A percentile compares a stretch with the other conserved stretches of the same genome.
phyloP scores from a whole-genome alignment of 169 alveolate species.

The Theileria sp. region DNA sequence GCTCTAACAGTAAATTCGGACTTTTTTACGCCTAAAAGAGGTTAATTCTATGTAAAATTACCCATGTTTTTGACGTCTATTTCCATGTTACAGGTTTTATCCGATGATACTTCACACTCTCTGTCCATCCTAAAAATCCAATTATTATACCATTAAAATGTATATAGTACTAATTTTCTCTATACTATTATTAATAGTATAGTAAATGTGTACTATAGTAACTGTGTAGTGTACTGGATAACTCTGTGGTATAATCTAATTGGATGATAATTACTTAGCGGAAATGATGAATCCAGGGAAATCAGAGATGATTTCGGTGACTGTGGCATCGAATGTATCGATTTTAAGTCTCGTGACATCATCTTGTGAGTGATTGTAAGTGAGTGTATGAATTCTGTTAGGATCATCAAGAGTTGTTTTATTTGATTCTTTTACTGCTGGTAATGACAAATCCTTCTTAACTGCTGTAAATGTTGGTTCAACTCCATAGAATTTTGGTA shows the following conservation, averaged over 20 bases:
- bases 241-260: neutral
- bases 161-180: too few species aligned
- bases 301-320: constrained; percentile 49
- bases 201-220: neutral
- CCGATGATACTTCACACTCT: constrained; percentile 25
- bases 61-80: constrained; percentile 49
- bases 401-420: constrained; percentile 29
- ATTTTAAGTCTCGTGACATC: constrained; percentile 37
- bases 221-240: too few species aligned
- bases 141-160: too few species aligned
- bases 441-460: neutral
- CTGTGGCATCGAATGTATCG: constrained; percentile 45
- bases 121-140: constrained; percentile 16
- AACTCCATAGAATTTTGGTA: constrained; percentile 54
- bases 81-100: constrained; percentile 9
- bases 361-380: constrained; percentile 19
- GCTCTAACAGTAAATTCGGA: constrained; percentile 34
- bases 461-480: constrained; percentile 34
- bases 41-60: neutral
- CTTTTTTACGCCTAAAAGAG: neutral
- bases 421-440: constrained; percentile 1
- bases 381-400: constrained; percentile 26
- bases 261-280: constrained; percentile 29
- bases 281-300: constrained; percentile 53
- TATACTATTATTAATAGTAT: too few species aligned